phyloP scores from a whole-genome alignment of 371 early-diverging fungal genomes.

The Lichtheimia ornata region DNA sequence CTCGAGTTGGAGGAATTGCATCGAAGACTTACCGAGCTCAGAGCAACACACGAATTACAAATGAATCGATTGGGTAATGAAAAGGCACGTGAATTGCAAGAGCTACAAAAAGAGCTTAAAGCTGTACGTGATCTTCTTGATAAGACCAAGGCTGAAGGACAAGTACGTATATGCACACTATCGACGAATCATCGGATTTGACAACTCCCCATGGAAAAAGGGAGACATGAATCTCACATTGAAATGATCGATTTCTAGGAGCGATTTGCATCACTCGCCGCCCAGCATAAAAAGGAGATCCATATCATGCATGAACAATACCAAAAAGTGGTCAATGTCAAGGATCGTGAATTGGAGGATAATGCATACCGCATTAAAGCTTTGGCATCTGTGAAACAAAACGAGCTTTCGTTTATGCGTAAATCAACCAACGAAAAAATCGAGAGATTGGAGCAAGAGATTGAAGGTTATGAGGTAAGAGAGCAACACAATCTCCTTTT shows the following conservation, averaged over 20 bases:
- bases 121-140: constrained; percentile 3
- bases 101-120: constrained; percentile 10
- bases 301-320: constrained; percentile 40
- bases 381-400: constrained; percentile 32
- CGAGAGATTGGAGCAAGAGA: constrained; percentile 23
- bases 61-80: constrained; percentile 33
- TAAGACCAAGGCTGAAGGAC: background rate
- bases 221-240: too few relatives aligned
- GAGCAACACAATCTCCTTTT: background rate
- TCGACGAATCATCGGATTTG: too few relatives aligned
- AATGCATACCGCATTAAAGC: constrained; percentile 47
- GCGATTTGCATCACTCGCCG: constrained; percentile 23
- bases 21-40: constrained; percentile 20
- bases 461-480: constrained; percentile 48
- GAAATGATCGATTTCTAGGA: constrained; percentile 2
- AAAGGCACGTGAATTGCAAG: constrained; percentile 31
- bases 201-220: too few relatives aligned
- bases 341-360: constrained; percentile 41
- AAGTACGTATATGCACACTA: too few relatives aligned
- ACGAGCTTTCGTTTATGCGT: constrained; percentile 29
- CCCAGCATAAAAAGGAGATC: constrained; percentile 40
- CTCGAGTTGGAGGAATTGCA: constrained; percentile 33
- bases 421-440: constrained; percentile 13
- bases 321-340: constrained; percentile 31
- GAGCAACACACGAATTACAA: constrained; percentile 30